A percentile compares a stretch with the other conserved stretches of the same genome.
Evolutionary conservation across 2,329 filamentous ascomycete species (phyloP).

Genomic region (Pseudocercospora eumusae): DNA sequence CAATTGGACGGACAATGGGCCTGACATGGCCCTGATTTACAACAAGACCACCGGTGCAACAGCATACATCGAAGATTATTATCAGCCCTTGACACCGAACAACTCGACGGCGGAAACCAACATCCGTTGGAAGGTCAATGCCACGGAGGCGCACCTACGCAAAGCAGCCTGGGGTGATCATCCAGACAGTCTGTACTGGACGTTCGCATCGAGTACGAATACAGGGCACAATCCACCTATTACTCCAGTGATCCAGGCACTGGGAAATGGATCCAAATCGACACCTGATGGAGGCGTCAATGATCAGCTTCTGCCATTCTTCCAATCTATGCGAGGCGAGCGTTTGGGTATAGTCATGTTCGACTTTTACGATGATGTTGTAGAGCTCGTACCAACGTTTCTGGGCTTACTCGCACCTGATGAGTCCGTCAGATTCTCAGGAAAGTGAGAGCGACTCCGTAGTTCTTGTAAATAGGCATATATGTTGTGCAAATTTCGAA

Average conservation of each 20-base stretch:
- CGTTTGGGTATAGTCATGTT: constrained; percentile 56
- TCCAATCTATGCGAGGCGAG: constrained; percentile 45
- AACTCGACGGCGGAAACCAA: constrained; percentile 42
- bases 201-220: constrained; percentile 51
- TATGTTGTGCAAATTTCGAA: not conserved
- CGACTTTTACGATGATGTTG: constrained; percentile 53
- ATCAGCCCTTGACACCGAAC: constrained; percentile 42
- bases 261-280: constrained; percentile 43
- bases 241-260: constrained; percentile 50
- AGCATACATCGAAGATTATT: constrained; percentile 56
- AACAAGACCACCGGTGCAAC: constrained; percentile 42
- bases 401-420: constrained; percentile 36
- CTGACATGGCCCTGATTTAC: constrained; percentile 47
- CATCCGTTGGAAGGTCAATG: constrained; percentile 51
- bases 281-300: constrained; percentile 51
- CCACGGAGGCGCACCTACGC: constrained; percentile 44
- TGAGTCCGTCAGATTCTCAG: constrained; percentile 12
- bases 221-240: constrained; percentile 43
- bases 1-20: constrained; percentile 49
- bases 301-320: constrained; percentile 43
- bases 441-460: not conserved
- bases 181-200: constrained; percentile 50
- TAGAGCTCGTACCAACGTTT: constrained; percentile 45
- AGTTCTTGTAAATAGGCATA: not conserved
- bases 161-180: constrained; percentile 41